phyloP scores from a whole-genome alignment of 768 basidiomycete genomes.

The Tulasnella sp. region DNA sequence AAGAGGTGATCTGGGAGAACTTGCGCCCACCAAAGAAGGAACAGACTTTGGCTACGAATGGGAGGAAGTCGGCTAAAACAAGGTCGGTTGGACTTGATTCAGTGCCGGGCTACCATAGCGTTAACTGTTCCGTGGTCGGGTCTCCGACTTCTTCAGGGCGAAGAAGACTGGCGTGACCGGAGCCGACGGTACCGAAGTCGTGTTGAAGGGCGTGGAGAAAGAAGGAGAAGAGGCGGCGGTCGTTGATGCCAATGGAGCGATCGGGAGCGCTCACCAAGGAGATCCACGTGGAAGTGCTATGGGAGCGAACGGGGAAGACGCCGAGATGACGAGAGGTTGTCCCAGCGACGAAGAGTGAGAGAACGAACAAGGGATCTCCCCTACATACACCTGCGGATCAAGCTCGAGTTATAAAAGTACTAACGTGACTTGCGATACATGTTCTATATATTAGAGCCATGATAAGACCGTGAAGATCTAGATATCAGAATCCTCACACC shows the following conservation, averaged over 20 bases:
- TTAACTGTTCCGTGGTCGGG: neutral
- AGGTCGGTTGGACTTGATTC: neutral
- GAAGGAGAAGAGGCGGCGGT: slow-evolving; percentile 45
- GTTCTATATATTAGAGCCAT: too few species aligned
- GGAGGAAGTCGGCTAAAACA: slow-evolving; percentile 40
- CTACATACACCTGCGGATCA: too few species aligned
- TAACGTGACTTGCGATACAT: too few species aligned
- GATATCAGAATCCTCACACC: too few species aligned
- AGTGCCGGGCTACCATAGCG: neutral
- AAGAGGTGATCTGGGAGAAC: slow-evolving; percentile 53
- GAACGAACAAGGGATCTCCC: too few species aligned
- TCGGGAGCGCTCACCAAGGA: too few species aligned
- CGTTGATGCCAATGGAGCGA: neutral
- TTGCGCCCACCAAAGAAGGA: slow-evolving; percentile 45
- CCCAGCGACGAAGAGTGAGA: too few species aligned
- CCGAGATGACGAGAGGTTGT: too few species aligned
- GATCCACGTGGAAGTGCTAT: neutral
- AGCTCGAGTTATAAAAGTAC: too few species aligned
- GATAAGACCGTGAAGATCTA: too few species aligned
- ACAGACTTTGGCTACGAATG: slow-evolving; percentile 44
- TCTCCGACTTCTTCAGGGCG: neutral
- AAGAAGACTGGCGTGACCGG: slow-evolving; percentile 1
- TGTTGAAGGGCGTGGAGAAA: slow-evolving; percentile 41
- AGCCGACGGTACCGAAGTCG: slow-evolving; percentile 1
- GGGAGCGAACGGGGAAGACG: neutral